Conservation (phyloP, 73 alveolate genomes). For the Blepharisma stoltei region DNA sequence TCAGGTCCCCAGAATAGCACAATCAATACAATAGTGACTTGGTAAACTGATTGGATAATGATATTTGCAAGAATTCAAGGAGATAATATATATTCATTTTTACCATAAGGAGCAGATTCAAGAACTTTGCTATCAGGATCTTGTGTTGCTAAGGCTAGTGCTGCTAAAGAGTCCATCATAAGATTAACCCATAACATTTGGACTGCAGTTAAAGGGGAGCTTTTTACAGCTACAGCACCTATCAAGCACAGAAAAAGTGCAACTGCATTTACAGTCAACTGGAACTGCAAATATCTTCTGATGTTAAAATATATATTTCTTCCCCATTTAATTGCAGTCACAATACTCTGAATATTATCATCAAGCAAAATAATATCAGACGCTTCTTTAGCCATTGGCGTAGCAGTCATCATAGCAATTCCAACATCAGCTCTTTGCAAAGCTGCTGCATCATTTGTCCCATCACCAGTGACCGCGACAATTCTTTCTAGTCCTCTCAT, state of each 20-base stretch:
- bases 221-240: conserved; percentile 82
- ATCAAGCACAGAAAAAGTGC: conserved; percentile 86
- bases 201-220: conserved; percentile 85
- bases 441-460: conserved; percentile 94
- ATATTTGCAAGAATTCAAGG: conserved; percentile 88
- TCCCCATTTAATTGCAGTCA: conserved; percentile 95
- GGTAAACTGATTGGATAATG: conserved; percentile 68
- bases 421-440: conserved; percentile 91
- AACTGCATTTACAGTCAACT: conserved; percentile 86
- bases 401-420: conserved; percentile 96
- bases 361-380: conserved; percentile 95
- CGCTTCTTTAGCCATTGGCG: conserved; percentile 98
- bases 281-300: conserved; percentile 88
- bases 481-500: conserved; percentile 73
- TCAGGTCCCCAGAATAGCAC: conserved; percentile 56
- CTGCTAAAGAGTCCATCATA: conserved; percentile 95
- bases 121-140: conserved; percentile 85
- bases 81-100: conserved; percentile 86
- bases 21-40: conserved; percentile 64
- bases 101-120: conserved; percentile 71
- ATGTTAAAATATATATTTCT: conserved; percentile 89
- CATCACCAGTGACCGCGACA: conserved; percentile 93
- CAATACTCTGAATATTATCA: conserved; percentile 91
- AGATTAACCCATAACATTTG: conserved; percentile 87
- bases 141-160: conserved; percentile 94